A percentile compares a stretch with the other conserved stretches of the same genome.
These are phyloP conservation scores for Phalaenopsis equestris DNA, from an alignment of 106 monocot species.

Conservation along the genomic window DNA sequence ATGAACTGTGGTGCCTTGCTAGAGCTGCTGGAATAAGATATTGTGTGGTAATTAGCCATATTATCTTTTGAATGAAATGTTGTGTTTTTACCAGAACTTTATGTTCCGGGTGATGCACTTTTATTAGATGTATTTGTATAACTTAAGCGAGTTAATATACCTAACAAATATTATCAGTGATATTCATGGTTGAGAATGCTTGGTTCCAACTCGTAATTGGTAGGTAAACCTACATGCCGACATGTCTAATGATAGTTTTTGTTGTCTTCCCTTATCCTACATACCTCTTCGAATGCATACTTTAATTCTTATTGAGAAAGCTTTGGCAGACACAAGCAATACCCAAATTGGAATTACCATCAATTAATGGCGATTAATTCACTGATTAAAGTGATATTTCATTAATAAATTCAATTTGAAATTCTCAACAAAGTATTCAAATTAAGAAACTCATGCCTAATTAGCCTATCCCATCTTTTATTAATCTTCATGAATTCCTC, in stretches of 20 bases:
- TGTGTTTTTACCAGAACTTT: not conserved
- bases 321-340: not conserved
- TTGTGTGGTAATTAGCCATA: slow-evolving; percentile 65
- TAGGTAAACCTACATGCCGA: not conserved
- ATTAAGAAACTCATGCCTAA: too few species aligned
- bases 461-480: too few species aligned
- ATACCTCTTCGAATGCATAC: not conserved
- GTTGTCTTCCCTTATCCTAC: not conserved
- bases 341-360: not conserved
- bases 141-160: not conserved
- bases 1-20: slow-evolving; percentile 97
- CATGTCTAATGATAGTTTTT: not conserved
- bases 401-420: too few species aligned
- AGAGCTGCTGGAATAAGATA: slow-evolving; percentile 96
- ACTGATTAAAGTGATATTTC: too few species aligned
- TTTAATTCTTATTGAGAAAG: not conserved
- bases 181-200: not conserved
- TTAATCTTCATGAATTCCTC: too few species aligned
- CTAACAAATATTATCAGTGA: not conserved
- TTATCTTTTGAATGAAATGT: not conserved
- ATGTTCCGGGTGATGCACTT: not conserved
- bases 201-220: not conserved
- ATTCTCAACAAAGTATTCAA: too few species aligned
- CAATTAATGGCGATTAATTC: too few species aligned
- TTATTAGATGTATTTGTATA: not conserved